Evolutionary conservation across 78 protist species (phyloP).

Genomic region (Dictyostelium citrinum): DNA sequence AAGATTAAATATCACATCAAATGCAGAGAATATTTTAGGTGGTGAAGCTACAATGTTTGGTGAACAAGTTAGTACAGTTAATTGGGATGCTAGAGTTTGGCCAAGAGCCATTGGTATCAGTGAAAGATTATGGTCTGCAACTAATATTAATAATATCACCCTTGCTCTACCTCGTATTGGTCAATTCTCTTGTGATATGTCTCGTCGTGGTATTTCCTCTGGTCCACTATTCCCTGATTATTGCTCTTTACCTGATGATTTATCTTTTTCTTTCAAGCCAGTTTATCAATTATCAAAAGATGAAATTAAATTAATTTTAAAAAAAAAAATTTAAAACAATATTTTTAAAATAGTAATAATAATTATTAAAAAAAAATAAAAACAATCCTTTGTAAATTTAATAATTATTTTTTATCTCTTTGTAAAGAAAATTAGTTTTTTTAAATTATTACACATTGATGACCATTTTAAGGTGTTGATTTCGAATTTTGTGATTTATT

Average conservation of each 20-base stretch:
- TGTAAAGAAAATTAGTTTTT: too few relatives aligned
- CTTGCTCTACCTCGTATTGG: conserved; percentile 32
- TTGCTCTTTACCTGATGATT: conserved; percentile 37
- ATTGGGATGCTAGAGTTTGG: conserved; percentile 68
- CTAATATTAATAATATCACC: neutral
- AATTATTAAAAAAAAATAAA: too few relatives aligned
- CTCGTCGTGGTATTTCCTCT: conserved; percentile 44
- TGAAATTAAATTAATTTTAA: neutral
- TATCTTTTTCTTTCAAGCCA: conserved; percentile 9
- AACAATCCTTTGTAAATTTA: too few relatives aligned
- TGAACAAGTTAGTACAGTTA: conserved; percentile 34
- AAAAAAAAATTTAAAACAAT: neutral
- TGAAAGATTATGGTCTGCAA: conserved; percentile 53
- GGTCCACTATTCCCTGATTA: conserved; percentile 60
- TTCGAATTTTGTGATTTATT: too few relatives aligned
- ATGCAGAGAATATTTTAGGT: neutral
- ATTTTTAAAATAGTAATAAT: too few relatives aligned
- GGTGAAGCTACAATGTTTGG: conserved; percentile 64
- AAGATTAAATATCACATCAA: neutral
- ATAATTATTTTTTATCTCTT: too few relatives aligned
- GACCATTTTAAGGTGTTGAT: too few relatives aligned
- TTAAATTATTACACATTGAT: too few relatives aligned
- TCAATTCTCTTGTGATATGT: conserved; percentile 14
- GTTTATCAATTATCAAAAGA: neutral
- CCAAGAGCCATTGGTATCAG: conserved; percentile 51